phyloP scores from a whole-genome alignment of 768 basidiomycete genomes.

The Pleurotus pulmonarius region DNA sequence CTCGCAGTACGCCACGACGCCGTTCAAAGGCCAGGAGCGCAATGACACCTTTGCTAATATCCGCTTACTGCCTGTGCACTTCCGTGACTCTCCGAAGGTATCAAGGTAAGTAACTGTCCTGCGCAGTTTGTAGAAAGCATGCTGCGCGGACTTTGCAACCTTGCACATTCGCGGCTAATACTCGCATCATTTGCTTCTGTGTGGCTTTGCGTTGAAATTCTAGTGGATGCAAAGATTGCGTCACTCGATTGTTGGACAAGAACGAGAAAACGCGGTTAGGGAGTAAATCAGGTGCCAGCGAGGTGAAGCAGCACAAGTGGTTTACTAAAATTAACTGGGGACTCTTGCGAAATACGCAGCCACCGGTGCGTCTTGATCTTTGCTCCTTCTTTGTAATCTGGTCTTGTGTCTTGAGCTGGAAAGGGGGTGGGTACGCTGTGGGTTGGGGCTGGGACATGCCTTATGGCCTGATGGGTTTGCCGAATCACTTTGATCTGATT shows the following conservation, averaged over 20 bases:
- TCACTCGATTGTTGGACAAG: slow-evolving; percentile 87
- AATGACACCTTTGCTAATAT: slow-evolving; percentile 97
- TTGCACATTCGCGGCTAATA: slow-evolving; percentile 19
- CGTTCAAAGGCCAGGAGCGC: slow-evolving; percentile 95
- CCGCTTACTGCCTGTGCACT: slow-evolving; percentile 78
- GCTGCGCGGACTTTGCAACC: background rate
- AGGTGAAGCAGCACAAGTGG: slow-evolving; percentile 99
- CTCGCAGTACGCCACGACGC: slow-evolving; percentile 91
- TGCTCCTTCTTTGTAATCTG: slow-evolving; percentile 8
- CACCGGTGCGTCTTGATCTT: slow-evolving; percentile 64
- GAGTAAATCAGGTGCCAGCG: slow-evolving; percentile 91
- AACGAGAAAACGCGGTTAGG: slow-evolving; percentile 86
- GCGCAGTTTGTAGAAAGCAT: slow-evolving; percentile 19
- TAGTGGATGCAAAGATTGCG: slow-evolving; percentile 85
- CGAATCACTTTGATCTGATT: background rate
- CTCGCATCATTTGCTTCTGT: slow-evolving; percentile 11
- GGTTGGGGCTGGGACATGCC: slow-evolving; percentile 5
- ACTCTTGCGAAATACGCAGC: slow-evolving; percentile 83
- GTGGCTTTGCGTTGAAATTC: slow-evolving; percentile 11
- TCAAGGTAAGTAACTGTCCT: slow-evolving; percentile 49
- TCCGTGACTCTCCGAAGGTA: slow-evolving; percentile 82
- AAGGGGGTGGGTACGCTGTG: slow-evolving; percentile 4
- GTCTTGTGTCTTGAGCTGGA: slow-evolving; percentile 7
- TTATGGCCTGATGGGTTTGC: slow-evolving; percentile 6
- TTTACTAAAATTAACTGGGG: slow-evolving; percentile 97